Evolutionary conservation across 208 protist genomes (phyloP).

Genomic region (Acanthamoeba polyphaga): DNA sequence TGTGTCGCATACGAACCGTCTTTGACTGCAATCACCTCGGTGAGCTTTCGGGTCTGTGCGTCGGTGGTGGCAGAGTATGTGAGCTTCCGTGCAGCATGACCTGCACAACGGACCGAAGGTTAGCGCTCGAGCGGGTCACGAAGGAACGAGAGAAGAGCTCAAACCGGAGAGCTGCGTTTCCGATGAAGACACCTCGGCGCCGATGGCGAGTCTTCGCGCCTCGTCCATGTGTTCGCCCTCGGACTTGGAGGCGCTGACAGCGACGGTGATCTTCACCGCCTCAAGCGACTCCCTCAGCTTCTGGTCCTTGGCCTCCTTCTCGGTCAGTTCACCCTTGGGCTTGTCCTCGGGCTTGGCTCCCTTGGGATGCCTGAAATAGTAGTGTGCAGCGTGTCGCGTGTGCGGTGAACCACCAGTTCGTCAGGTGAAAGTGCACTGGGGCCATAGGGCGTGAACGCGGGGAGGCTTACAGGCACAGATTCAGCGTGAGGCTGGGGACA

Average conservation of each 20-base stretch:
- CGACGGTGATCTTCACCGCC: neutral
- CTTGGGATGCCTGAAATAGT: neutral
- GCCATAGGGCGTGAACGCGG: neutral
- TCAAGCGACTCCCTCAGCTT: slow-evolving; percentile 10
- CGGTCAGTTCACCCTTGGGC: neutral
- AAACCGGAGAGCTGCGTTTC: neutral
- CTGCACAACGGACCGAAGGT: neutral
- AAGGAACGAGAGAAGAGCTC: neutral
- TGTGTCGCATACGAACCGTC: neutral
- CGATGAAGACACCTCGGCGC: neutral
- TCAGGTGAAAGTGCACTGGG: neutral
- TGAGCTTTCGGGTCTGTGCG: neutral
- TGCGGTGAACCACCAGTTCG: neutral
- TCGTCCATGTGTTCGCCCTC: neutral
- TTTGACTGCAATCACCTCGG: slow-evolving; percentile 5
- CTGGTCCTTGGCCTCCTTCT: neutral
- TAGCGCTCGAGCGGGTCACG: neutral
- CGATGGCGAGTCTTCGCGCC: neutral
- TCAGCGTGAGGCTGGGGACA: neutral
- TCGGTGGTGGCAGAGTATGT: neutral
- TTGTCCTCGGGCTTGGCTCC: neutral
- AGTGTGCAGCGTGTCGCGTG: neutral
- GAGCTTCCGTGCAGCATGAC: slow-evolving; percentile 5
- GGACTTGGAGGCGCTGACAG: neutral
- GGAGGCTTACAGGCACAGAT: neutral